phyloP scores from a whole-genome alignment of 2,329 filamentous ascomycete species.

The Cladophialophora immunda region DNA sequence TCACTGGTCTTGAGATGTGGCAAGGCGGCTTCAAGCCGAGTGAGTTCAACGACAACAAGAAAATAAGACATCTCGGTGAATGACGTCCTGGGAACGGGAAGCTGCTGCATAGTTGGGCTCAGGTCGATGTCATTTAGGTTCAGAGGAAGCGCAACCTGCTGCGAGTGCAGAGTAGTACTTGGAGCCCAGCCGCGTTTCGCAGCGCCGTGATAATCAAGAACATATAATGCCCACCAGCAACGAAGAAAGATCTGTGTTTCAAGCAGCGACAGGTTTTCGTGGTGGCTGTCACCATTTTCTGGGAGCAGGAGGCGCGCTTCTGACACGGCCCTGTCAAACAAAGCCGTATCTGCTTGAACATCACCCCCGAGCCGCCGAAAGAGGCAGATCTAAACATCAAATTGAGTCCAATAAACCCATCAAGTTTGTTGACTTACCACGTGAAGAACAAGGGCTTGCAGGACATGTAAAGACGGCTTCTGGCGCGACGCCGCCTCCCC shows the following conservation, averaged over 20 bases:
- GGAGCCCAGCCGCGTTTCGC: not conserved
- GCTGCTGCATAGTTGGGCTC: not conserved
- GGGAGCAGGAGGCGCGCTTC: not conserved
- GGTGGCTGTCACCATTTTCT: not conserved
- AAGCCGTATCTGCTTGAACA: not conserved
- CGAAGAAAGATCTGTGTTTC: not conserved
- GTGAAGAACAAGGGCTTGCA: slow-evolving; percentile 2
- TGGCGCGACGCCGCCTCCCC: not conserved
- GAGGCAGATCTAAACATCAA: not conserved
- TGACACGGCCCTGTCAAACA: not conserved
- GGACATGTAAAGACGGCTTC: not conserved
- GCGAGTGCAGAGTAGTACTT: not conserved
- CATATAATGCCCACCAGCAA: slow-evolving; percentile 1
- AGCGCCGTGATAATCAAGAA: not conserved
- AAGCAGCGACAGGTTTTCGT: not conserved
- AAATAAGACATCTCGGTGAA: not conserved
- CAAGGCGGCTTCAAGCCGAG: not conserved
- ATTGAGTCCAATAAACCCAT: not conserved
- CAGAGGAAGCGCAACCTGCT: not conserved
- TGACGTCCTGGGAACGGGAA: not conserved
- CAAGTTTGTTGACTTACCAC: not conserved
- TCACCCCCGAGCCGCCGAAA: not conserved
- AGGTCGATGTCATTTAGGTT: slow-evolving; percentile 3
- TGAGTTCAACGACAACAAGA: not conserved
- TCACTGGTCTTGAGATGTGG: not conserved